Conservation (phyloP, 495 filamentous ascomycete genomes). For the Penicillium arizonense region DNA sequence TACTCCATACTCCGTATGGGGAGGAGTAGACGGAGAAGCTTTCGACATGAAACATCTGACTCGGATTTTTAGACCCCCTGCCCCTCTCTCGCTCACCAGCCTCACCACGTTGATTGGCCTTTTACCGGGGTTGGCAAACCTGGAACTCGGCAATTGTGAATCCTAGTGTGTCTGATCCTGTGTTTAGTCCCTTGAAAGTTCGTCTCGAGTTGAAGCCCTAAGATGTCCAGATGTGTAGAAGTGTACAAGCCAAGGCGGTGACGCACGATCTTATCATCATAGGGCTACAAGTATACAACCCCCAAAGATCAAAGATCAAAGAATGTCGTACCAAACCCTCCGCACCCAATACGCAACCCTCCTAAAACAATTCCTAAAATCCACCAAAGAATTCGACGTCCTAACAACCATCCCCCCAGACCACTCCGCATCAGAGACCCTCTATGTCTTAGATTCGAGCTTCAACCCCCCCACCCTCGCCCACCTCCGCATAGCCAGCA, state of each 20-base stretch:
- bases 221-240: too few relatives aligned
- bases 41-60: slow-evolving; percentile 11
- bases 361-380: slow-evolving; percentile 57
- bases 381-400: slow-evolving; percentile 55
- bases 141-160: not conserved
- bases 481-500: slow-evolving; percentile 71
- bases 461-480: slow-evolving; percentile 93
- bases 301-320: not conserved
- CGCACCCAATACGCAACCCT: slow-evolving; percentile 38
- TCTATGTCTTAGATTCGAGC: slow-evolving; percentile 89
- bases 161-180: not conserved
- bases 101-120: not conserved
- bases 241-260: not conserved
- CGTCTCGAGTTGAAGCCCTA: not conserved
- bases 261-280: not conserved
- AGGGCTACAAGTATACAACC: too few relatives aligned
- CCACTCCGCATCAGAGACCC: slow-evolving; percentile 34
- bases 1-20: not conserved
- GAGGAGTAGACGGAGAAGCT: slow-evolving; percentile 9
- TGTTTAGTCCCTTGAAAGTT: not conserved
- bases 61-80: not conserved
- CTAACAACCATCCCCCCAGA: slow-evolving; percentile 51
- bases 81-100: not conserved
- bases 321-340: slow-evolving; percentile 35
- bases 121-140: not conserved